Evolutionary conservation across 495 filamentous ascomycete species (phyloP), one percentile per base, ranked within the genome.

Genomic region (Penicillium longicatenatum): DNA sequence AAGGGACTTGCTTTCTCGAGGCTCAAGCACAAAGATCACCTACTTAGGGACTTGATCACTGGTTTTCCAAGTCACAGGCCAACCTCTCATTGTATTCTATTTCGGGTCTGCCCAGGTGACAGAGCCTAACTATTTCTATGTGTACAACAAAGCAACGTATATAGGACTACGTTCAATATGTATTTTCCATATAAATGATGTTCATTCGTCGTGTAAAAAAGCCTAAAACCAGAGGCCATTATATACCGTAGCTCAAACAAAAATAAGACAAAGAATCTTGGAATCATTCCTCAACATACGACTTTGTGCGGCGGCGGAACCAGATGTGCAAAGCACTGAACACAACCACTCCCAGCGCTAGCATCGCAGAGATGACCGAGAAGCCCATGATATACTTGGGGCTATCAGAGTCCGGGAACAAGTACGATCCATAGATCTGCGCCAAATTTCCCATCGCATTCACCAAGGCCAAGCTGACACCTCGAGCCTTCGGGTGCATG

Each of bases 401-500:
- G 41, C 57, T 61, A 45, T 75, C 71, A 4, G 62, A 55, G 8
- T 55, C 42, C 0, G 74, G 74, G 58, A 77, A 77, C 20, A 77
- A 57, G 29, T 63, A 66, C 16, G 66, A 62, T 19, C 80, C 79
- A 63, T 83, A 85, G 2, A 85, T 77, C 48, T 77, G 75, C 3
- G 77, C 74, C 39, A 82, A 57, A 51, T 82, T 82, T 14, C 79
- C 79, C 43, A 81, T 63, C 0, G 74, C 75, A 60, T 81, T 81
- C 7, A 82, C 73, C 50, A 83, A 60, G 0, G 76, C 81, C n/a
- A 84, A 55, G 37, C 68, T 66, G 12, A 82, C 71, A 49, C 73
- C 80, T 31, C 80, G 54, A 1, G 60, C 57, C 30, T 71, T 52
- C 0, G 61, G 65, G 19, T 62, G 47, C 63, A 80, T 69, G 1